Evolutionary conservation across 2,329 filamentous ascomycete species (phyloP).

Genomic region (Alternaria novae-zelandiae): DNA sequence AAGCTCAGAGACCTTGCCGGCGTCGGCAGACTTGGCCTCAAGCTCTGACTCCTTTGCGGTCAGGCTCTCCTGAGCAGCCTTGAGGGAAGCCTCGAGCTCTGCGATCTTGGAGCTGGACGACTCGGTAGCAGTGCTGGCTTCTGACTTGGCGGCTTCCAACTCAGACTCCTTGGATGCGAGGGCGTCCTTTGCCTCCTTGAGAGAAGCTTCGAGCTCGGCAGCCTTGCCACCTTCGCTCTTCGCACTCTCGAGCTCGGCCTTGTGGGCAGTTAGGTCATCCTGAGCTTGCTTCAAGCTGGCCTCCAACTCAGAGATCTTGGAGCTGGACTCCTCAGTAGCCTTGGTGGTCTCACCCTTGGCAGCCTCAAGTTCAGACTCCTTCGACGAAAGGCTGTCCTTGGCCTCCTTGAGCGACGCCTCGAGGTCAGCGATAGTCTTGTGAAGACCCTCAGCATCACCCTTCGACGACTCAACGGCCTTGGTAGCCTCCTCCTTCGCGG

Average conservation of each 20-base stretch:
- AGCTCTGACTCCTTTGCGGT: conserved; percentile 33
- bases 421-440: conserved; percentile 28
- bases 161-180: conserved; percentile 20
- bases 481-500: conserved; percentile 24
- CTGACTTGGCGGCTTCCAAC: conserved; percentile 21
- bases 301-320: conserved; percentile 31
- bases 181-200: conserved; percentile 19
- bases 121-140: conserved; percentile 25
- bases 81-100: conserved; percentile 28
- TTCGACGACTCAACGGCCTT: conserved; percentile 27
- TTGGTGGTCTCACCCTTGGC: conserved; percentile 24
- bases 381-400: conserved; percentile 12
- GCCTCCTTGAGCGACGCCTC: conserved; percentile 20
- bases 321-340: conserved; percentile 23
- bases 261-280: conserved; percentile 30
- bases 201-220: conserved; percentile 24
- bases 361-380: conserved; percentile 24
- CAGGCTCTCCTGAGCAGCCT: conserved; percentile 30
- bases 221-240: conserved; percentile 11
- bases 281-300: conserved; percentile 29
- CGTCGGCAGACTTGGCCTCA: conserved; percentile 21
- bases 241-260: conserved; percentile 27
- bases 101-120: conserved; percentile 27
- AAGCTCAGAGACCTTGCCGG: conserved; percentile 25
- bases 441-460: conserved; percentile 19